phyloP scores from a whole-genome alignment of 108 stramenopile genomes.

The Skeletonema tropicum region DNA sequence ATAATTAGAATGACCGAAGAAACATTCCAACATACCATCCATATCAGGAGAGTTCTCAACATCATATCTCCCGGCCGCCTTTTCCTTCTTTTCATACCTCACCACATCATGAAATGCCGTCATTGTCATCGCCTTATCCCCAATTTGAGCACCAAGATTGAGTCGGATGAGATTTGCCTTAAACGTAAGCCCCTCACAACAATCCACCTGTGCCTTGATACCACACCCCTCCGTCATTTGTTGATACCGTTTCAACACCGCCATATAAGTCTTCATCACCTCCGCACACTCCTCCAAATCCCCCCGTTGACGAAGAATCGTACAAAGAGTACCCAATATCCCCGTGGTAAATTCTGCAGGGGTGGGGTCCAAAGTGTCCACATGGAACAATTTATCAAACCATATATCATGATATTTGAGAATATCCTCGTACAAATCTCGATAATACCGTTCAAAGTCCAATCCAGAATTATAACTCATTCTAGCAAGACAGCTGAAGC shows the following conservation, averaged over 20 bases:
- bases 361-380: not conserved
- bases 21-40: not conserved
- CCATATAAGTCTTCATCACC: constrained; percentile 17
- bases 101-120: constrained; percentile 14
- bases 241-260: constrained; percentile 9
- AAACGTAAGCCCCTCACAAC: constrained; percentile 5
- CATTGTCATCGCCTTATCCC: constrained; percentile 12
- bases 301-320: constrained; percentile 13
- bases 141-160: constrained; percentile 6
- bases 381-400: constrained; percentile 13
- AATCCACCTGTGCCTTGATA: not conserved
- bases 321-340: constrained; percentile 16
- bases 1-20: constrained; percentile 1
- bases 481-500: not conserved
- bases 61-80: not conserved
- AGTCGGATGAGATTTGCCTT: constrained; percentile 8
- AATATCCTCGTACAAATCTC: constrained; percentile 14
- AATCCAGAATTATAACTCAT: constrained; percentile 2
- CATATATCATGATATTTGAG: constrained; percentile 8
- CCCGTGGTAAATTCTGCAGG: constrained; percentile 8
- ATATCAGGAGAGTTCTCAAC: not conserved
- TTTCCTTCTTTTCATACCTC: constrained; percentile 9
- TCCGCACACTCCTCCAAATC: constrained; percentile 12
- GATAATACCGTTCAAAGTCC: constrained; percentile 14
- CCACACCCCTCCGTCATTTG: constrained; percentile 10